Base-by-base conservation (phyloP, 169 alveolate species). In the Ichthyophthirius multifiliis region DNA sequence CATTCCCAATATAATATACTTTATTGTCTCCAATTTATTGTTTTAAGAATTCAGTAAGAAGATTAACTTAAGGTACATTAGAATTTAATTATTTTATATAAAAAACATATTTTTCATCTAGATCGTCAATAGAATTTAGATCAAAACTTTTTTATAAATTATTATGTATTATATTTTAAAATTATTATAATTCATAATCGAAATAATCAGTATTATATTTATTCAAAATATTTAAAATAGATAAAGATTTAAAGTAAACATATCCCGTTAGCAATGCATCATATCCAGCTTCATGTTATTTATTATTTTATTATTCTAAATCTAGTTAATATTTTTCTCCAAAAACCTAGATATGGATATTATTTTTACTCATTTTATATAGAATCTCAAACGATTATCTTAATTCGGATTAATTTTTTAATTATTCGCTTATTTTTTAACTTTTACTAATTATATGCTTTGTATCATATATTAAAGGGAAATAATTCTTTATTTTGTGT, bases 271-370 rank as follows among this genome's bases (percentile, higher is more conserved):
- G 39, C 2, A 83, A 0, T 15, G 88, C 77, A 75, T 83, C 88
- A 43, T 39, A 83, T 1, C 88, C 88, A 15, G 88, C 88, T 65
- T 83, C 88, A 47, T 83, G 90, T 30, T n/a, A 31, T 39, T 65
- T 46, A 5, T 45, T 48, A 35, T 1, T 20, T 20, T 55, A 34
- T 23, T 55, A 27, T 27, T 27, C 9, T 55, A 34, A 34, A 55
- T 55, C 31, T 6, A 55, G 12, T 27, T 55, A 27, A 7, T 55
- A 55, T 10, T 55, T 55, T 27, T 3, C 13, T 27, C 18, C 31
- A 5, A 18, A 27, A 0, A 9, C 5, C 18, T 15, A 10, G 12
- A 0, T 16, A n/a, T 55, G 34, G 12, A 27, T 55, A 13, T 55
- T 55, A 34, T 55, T 9, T 9, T 7, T 41, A 9, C 46, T 55